Base-by-base conservation (phyloP, 2,329 filamentous ascomycete genomes). In the Elsinoe batatas region DNA sequence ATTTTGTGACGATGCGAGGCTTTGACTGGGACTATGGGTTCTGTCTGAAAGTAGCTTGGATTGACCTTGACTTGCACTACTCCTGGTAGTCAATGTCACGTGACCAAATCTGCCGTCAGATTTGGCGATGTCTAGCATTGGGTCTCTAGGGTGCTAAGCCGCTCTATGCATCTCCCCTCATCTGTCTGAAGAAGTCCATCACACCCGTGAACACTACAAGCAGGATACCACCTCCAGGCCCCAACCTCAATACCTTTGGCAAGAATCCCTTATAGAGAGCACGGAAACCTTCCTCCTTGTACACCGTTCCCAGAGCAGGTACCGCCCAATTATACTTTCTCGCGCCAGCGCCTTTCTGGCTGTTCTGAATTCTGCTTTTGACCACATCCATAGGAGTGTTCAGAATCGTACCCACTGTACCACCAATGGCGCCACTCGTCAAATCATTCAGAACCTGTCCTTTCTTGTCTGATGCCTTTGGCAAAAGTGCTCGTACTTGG, bases 281-380 rank as follows among this genome's bases (percentile, higher is more conserved):
- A 47, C 73, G 74, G 69, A 95, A 91, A 4, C 93, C 93, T 73
- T 98, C 93, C 75, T 98, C 93, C 74, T 82, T 88, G 73, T 89
- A 84, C 58, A 98, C 88, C 6, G 88, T 93, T 56, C 80, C 84
- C 51, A 96, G 77, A 18, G 89, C 84, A 46, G 89, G 88, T 81
- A 85, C 95, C 32, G 93, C 93, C 93, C 93, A 98, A 81, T 97
- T 96, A 78, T 98, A 98, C 80, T 98, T 98, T 68, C 88, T 88
- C 18, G 83, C 74, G 54, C 81, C 77, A n/a, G 86, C 71, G 37
- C 95, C 76, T 77, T 87, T 91, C 62, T 87, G 79, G 56, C 82
- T 89, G 75, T 98, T 98, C 74, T 98, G 93, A 63, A 98, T 98
- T 61, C 93, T 85, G 62, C 88, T 94, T 81, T 98, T 98, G 75